Evolutionary conservation across 2,329 filamentous ascomycete genomes (phyloP).

Genomic region (Epichloe sylvatica): DNA sequence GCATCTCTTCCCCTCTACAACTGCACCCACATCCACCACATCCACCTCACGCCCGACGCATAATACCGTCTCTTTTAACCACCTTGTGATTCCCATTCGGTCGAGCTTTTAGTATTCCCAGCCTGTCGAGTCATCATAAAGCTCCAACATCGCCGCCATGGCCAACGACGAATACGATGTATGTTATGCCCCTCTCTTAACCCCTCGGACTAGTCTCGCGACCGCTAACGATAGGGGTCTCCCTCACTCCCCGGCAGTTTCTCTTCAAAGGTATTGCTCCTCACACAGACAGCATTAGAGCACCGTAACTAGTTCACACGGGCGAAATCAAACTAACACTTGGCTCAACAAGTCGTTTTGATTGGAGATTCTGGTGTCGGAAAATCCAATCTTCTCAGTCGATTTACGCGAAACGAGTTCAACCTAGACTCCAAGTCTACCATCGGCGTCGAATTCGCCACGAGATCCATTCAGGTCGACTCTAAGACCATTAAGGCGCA

Average conservation of each 20-base stretch:
- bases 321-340: constrained; percentile 17
- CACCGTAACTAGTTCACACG: background rate
- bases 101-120: background rate
- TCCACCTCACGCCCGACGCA: constrained; percentile 1
- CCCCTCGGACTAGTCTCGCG: constrained; percentile 10
- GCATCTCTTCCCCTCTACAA: constrained; percentile 5
- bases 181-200: constrained; percentile 27
- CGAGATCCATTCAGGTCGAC: constrained; percentile 95
- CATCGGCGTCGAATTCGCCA: constrained; percentile 98
- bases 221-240: constrained; percentile 19
- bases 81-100: background rate
- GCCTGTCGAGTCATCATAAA: background rate
- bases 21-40: constrained; percentile 3
- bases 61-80: background rate
- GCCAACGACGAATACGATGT: constrained; percentile 99
- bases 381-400: constrained; percentile 98
- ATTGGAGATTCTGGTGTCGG: constrained; percentile 99
- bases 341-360: constrained; percentile 59
- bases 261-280: constrained; percentile 80
- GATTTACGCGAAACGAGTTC: constrained; percentile 99
- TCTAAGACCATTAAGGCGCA: constrained; percentile 99
- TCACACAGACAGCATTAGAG: constrained; percentile 10
- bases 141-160: constrained; percentile 45
- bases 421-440: constrained; percentile 99
- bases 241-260: constrained; percentile 46